Evolutionary conservation across 768 basidiomycete genomes (phyloP).

Genomic region (Crepidotus variabilis): DNA sequence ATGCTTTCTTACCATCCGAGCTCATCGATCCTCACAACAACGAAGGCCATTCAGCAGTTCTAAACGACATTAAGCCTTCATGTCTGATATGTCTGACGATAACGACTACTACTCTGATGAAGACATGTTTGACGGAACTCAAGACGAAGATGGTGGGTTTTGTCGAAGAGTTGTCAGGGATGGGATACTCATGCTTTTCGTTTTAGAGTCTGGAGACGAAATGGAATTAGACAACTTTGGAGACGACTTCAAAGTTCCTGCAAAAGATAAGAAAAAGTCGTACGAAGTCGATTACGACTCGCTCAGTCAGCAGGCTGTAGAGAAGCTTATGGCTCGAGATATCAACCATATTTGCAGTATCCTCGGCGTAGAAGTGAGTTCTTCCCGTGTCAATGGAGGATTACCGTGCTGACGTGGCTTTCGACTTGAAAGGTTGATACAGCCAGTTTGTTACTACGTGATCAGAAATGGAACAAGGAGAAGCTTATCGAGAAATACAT

Average conservation of each 20-base stretch:
- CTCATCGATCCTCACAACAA: background rate
- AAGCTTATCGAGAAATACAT: constrained; percentile 95
- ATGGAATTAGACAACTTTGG: constrained; percentile 66
- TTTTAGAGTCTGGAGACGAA: constrained; percentile 46
- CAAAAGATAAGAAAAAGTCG: constrained; percentile 57
- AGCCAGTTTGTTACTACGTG: constrained; percentile 75
- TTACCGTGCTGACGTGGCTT: constrained; percentile 1
- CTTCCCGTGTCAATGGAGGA: background rate
- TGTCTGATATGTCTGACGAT: constrained; percentile 67
- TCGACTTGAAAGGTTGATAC: constrained; percentile 45
- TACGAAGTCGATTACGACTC: constrained; percentile 88
- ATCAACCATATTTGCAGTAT: constrained; percentile 86
- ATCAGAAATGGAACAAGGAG: constrained; percentile 95
- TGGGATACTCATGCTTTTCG: constrained; percentile 5
- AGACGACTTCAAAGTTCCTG: constrained; percentile 58
- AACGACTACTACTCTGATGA: constrained; percentile 66
- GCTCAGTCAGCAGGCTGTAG: constrained; percentile 68
- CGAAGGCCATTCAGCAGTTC: background rate
- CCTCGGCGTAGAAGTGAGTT: constrained; percentile 83
- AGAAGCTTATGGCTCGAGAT: constrained; percentile 73
- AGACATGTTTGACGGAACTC: constrained; percentile 64
- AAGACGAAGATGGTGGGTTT: constrained; percentile 47
- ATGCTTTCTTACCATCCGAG: constrained; percentile 2
- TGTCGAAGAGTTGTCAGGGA: background rate
- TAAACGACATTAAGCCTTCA: constrained; percentile 23